Conservation (phyloP, 2,329 filamentous ascomycete genomes). For the Alternaria gaisen region DNA sequence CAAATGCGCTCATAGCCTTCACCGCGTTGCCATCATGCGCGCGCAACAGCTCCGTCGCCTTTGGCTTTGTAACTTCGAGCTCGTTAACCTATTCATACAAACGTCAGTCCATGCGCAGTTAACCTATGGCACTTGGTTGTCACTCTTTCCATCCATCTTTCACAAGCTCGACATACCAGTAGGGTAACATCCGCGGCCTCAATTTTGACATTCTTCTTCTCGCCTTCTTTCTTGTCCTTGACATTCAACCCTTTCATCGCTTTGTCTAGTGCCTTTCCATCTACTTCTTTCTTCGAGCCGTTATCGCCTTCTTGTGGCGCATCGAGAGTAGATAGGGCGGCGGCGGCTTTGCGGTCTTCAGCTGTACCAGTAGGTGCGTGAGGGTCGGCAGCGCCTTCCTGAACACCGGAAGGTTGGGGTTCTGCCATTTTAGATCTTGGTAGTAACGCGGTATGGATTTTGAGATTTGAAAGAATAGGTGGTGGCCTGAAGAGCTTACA, state of each 20-base stretch:
- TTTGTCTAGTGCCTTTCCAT: conserved; percentile 74
- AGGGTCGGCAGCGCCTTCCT: conserved; percentile 66
- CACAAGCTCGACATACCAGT: conserved; percentile 63
- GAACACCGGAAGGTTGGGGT: conserved; percentile 66
- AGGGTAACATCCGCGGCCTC: conserved; percentile 75
- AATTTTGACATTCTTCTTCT: conserved; percentile 70
- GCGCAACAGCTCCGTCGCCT: conserved; percentile 78
- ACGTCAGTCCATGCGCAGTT: conserved; percentile 2
- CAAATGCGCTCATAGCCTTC: conserved; percentile 71
- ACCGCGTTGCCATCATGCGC: conserved; percentile 74
- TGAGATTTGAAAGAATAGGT: neutral
- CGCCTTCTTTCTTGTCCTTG: conserved; percentile 52
- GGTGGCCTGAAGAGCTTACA: neutral
- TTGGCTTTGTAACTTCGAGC: conserved; percentile 74
- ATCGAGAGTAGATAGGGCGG: conserved; percentile 76
- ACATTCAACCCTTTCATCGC: conserved; percentile 71
- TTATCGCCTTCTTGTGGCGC: conserved; percentile 59
- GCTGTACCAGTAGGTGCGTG: conserved; percentile 63
- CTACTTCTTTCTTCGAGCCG: conserved; percentile 66
- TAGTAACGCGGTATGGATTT: conserved; percentile 3
- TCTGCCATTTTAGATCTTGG: conserved; percentile 62
- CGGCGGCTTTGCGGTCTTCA: conserved; percentile 80
- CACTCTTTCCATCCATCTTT: neutral
- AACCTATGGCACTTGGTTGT: neutral
- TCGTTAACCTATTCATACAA: conserved; percentile 62